A percentile compares a stretch with the other conserved stretches of the same genome.
phyloP scores from a whole-genome alignment of 305 asterid species.

The Ajuga reptans region DNA sequence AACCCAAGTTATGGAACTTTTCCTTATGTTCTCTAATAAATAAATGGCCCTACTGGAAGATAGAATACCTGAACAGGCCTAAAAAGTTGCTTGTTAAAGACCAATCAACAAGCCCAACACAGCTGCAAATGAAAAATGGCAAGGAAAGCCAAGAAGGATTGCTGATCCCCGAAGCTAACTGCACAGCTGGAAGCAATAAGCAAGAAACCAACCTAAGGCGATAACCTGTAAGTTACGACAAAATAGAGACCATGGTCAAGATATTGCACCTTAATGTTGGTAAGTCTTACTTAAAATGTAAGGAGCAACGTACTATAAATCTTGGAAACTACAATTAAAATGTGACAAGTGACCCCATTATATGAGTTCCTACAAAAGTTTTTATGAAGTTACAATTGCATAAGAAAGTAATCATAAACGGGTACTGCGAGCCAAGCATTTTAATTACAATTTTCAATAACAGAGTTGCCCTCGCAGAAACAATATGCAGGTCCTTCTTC shows the following conservation, averaged over 20 bases:
- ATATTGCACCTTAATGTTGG: constrained; percentile 9
- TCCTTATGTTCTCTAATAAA: neutral
- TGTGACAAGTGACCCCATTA: neutral
- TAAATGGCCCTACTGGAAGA: constrained; percentile 12
- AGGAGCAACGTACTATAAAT: neutral
- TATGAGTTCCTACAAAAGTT: neutral
- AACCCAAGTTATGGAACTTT: constrained; percentile 10
- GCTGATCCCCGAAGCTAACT: constrained; percentile 89
- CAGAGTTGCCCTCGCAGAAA: neutral
- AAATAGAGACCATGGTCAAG: constrained; percentile 22
- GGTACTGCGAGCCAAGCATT: neutral
- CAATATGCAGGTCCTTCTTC: neutral
- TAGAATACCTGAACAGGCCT: constrained; percentile 85
- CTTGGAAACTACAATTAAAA: neutral
- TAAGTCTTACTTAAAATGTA: neutral
- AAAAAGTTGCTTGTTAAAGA: constrained; percentile 91
- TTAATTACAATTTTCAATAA: neutral
- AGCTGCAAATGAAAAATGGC: constrained; percentile 90
- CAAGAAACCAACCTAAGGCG: constrained; percentile 86
- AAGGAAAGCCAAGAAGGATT: constrained; percentile 95
- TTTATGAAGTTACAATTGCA: neutral
- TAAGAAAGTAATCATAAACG: neutral
- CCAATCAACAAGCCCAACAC: constrained; percentile 93
- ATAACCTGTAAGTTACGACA: constrained; percentile 54
- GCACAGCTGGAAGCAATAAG: constrained; percentile 91